These are phyloP conservation scores for Cetraspora pellucida DNA, from an alignment of 192 early-diverging fungal genomes.

Conservation along the genomic window DNA sequence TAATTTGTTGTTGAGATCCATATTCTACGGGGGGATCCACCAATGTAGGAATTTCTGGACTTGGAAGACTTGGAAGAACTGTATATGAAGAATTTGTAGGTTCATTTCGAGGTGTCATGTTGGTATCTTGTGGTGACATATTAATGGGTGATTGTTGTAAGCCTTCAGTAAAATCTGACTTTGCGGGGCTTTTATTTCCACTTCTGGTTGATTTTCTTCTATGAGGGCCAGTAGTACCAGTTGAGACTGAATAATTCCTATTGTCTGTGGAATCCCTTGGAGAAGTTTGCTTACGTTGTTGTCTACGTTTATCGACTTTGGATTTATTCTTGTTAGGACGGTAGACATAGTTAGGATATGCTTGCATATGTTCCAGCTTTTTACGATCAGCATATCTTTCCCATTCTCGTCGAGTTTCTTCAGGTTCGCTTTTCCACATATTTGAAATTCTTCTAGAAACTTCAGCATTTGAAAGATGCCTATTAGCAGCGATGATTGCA, in stretches of 20 bases:
- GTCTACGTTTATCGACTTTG: slow-evolving; percentile 24
- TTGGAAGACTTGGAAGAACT: not conserved
- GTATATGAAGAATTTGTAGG: not conserved
- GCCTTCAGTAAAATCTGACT: not conserved
- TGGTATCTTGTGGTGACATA: not conserved
- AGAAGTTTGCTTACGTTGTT: not conserved
- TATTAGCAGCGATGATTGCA: slow-evolving; percentile 26
- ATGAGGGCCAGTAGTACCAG: not conserved
- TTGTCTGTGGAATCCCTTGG: not conserved
- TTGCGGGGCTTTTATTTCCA: not conserved
- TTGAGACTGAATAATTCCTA: not conserved
- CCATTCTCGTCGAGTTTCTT: slow-evolving; percentile 19
- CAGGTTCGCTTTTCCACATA: slow-evolving; percentile 32
- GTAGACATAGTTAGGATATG: slow-evolving; percentile 34
- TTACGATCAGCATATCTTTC: slow-evolving; percentile 32
- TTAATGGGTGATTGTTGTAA: slow-evolving; percentile 3
- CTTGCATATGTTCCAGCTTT: slow-evolving; percentile 29
- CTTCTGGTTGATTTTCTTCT: slow-evolving; percentile 17
- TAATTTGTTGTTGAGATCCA: not conserved
- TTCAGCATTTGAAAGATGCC: slow-evolving; percentile 29
- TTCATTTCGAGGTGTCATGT: not conserved
- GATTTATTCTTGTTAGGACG: slow-evolving; percentile 28
- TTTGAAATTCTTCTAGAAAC: slow-evolving; percentile 30
- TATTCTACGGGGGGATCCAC: not conserved
- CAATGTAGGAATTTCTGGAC: not conserved